Evolutionary conservation across 768 basidiomycete species (phyloP), one percentile per base, ranked within the genome.

Genomic region (Russula brevipes): DNA sequence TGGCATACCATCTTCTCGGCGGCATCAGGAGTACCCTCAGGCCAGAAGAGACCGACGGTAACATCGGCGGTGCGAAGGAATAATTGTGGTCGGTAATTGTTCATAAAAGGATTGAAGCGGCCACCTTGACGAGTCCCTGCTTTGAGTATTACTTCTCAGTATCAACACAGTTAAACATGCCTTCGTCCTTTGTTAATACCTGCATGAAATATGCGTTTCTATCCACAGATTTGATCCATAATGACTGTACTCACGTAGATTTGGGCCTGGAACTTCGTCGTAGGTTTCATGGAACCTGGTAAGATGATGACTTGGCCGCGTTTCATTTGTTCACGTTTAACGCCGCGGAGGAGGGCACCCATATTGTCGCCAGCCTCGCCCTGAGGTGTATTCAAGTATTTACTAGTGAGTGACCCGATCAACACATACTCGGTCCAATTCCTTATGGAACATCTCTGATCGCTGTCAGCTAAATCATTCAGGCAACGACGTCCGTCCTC

Each of bases 321-420:
- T 67, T 85, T 83, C 71, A 99, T 79, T 76, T 98, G 94, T 73
- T 98, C 97, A 66, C 96, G 89, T 79, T 98, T 98, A 75, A 98
- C 80, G 73, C 97, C 95, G 75, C 97, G 93, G 51, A 99, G 86
- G 42, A 99, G 82, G 60, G 89, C 91, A 69, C 97, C 97, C 93
- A 98, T 98, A 81, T 98, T 98, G 77, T 99, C 97, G 70, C 97
- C 97, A 65, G 97, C 96, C 76, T 98, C 92, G 63, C 92, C 95
- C 87, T 90, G 61, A 49, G 19, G 55, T 54, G 35, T 46, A 66
- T 33, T 46, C 10, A 24, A 58, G 44, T 24, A 19, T 45, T 33
- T 52, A 24, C n/a, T 4, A 42, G 41, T 5, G 45, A 19, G 30
- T 33, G 9, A 57, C 35, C 16, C 10, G 44, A 47, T 14, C 33